These are phyloP conservation scores for Acanthamoeba triangularis DNA, from an alignment of 208 protist species.

Conservation along the genomic window DNA sequence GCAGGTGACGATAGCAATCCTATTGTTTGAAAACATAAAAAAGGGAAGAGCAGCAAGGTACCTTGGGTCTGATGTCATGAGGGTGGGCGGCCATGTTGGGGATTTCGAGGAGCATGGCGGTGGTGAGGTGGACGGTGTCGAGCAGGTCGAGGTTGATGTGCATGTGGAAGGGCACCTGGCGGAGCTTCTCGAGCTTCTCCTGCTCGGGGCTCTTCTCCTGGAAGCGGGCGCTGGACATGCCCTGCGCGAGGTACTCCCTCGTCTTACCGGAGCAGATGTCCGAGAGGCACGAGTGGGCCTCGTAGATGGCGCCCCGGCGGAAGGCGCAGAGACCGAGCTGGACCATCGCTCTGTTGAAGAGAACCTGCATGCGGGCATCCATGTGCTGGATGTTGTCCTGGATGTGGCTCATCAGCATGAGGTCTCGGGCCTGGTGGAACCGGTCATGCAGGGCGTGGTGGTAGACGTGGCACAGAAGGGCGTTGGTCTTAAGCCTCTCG, in stretches of 20 bases:
- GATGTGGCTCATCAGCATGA: conserved; percentile 94
- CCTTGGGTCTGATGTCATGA: conserved; percentile 73
- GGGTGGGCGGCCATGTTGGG: conserved; percentile 86
- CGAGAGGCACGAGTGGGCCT: conserved; percentile 90
- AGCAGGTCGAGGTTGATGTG: conserved; percentile 95
- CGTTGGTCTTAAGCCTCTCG: conserved; percentile 89
- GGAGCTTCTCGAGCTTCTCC: conserved; percentile 90
- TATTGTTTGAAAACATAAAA: background rate
- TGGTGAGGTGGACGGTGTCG: conserved; percentile 93
- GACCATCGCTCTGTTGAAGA: conserved; percentile 95
- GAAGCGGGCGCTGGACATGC: conserved; percentile 83
- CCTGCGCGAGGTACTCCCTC: conserved; percentile 94
- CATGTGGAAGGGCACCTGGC: conserved; percentile 94
- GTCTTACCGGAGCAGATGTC: conserved; percentile 89
- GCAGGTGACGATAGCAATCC: background rate
- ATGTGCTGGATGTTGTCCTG: conserved; percentile 92
- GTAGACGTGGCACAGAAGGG: conserved; percentile 93
- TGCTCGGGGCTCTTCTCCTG: conserved; percentile 90
- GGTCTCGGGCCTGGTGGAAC: conserved; percentile 92
- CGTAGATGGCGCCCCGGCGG: conserved; percentile 88
- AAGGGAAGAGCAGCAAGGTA: background rate
- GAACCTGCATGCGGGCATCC: conserved; percentile 92
- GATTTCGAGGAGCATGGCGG: conserved; percentile 93
- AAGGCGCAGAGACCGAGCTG: conserved; percentile 95
- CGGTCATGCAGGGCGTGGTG: conserved; percentile 92